Evolutionary conservation across 1,139 yeast species (phyloP).

Genomic region (Spencermartinsiella ligniputridi): DNA sequence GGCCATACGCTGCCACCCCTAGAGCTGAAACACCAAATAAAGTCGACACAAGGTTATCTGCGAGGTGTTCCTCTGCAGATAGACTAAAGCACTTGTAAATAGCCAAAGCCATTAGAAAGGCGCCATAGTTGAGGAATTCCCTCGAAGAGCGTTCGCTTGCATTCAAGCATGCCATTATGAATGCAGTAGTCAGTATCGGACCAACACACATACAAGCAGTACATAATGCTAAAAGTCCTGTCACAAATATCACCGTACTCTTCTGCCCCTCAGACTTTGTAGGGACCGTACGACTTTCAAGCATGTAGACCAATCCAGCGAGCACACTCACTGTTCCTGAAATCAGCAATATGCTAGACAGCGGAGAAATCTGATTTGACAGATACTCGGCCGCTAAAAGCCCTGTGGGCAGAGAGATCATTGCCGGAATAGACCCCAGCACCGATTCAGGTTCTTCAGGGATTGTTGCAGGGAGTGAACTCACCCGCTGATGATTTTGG

Average conservation of each 20-base stretch:
- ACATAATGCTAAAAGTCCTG: conserved; percentile 22
- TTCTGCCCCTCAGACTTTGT: conserved; percentile 5
- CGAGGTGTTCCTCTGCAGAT: conserved; percentile 9
- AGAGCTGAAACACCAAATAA: conserved; percentile 20
- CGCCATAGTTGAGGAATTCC: conserved; percentile 10
- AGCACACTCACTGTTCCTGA: conserved; percentile 24
- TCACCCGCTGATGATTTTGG: conserved; percentile 5
- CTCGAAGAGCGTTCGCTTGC: conserved; percentile 14
- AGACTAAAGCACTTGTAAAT: conserved; percentile 19
- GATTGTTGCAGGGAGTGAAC: conserved; percentile 5
- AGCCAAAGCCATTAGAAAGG: conserved; percentile 15
- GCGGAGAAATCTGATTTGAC: conserved; percentile 12
- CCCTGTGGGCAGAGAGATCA: conserved; percentile 36
- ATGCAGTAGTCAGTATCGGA: conserved; percentile 23
- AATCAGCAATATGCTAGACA: conserved; percentile 21
- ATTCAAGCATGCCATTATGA: conserved; percentile 23
- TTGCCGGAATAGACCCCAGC: conserved; percentile 33
- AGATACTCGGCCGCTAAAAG: conserved; percentile 28
- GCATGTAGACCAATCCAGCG: conserved; percentile 24
- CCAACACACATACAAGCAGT: conserved; percentile 23
- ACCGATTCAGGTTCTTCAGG: conserved; percentile 16
- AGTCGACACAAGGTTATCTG: conserved; percentile 5
- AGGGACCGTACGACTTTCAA: conserved; percentile 15
- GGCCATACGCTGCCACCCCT: conserved; percentile 16
- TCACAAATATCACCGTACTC: conserved; percentile 17